Conservation (phyloP, 2,329 filamentous ascomycete genomes). For the Aphanocladium album region DNA sequence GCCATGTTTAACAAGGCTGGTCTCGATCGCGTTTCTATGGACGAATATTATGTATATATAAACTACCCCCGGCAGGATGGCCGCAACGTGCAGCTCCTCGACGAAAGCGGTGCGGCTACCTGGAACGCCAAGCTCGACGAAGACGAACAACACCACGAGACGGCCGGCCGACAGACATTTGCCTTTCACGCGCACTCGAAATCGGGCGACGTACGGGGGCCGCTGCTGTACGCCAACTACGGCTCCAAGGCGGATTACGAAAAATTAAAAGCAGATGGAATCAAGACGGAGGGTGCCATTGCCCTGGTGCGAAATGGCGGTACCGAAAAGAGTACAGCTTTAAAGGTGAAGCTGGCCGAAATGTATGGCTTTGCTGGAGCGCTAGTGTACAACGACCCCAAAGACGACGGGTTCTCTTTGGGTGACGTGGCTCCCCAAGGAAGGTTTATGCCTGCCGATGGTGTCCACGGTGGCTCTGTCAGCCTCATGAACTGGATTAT, state of each 20-base stretch:
- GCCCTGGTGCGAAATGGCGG: conserved; percentile 79
- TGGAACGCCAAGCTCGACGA: conserved; percentile 88
- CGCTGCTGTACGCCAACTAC: conserved; percentile 87
- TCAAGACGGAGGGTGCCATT: conserved; percentile 74
- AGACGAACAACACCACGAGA: conserved; percentile 58
- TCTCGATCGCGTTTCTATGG: conserved; percentile 70
- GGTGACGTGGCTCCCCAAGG: conserved; percentile 72
- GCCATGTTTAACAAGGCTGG: conserved; percentile 66
- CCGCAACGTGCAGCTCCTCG: conserved; percentile 74
- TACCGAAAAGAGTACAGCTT: conserved; percentile 62
- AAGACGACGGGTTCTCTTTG: conserved; percentile 72
- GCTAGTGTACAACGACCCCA: conserved; percentile 87
- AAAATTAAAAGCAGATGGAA: conserved; percentile 61
- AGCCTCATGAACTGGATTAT: conserved; percentile 76
- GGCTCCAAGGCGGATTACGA: conserved; percentile 82
- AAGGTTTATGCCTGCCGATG: conserved; percentile 73
- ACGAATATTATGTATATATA: conserved; percentile 82
- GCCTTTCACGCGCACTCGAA: conserved; percentile 88
- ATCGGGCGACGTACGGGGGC: conserved; percentile 78
- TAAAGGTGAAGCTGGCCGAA: conserved; percentile 90
- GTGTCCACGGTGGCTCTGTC: conserved; percentile 77
- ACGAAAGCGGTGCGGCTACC: conserved; percentile 54
- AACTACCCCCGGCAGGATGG: conserved; percentile 82
- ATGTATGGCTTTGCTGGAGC: conserved; percentile 80
- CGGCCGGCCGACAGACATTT: conserved; percentile 61